Evolutionary conservation across 441 rosid species (phyloP).

Genomic region (Brassica hybrid): DNA sequence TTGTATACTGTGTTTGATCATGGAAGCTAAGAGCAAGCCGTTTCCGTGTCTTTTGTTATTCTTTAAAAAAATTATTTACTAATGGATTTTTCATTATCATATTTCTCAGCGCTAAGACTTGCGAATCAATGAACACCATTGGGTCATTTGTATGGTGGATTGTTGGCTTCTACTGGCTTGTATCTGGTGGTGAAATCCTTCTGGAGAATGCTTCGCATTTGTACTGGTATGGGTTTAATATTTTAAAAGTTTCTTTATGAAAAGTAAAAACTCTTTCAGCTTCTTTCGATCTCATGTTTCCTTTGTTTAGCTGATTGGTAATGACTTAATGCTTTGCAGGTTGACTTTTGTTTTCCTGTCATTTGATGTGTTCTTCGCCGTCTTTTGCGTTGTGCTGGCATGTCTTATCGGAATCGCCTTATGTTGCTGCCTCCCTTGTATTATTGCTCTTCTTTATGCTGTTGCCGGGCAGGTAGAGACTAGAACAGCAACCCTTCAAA

Average conservation of each 20-base stretch:
- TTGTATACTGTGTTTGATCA: background rate
- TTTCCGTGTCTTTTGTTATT: no score
- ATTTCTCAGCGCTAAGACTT: constrained; percentile 64
- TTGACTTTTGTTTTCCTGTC: constrained; percentile 64
- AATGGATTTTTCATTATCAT: no score
- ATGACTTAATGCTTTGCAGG: constrained; percentile 47
- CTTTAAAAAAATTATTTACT: no score
- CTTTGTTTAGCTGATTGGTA: background rate
- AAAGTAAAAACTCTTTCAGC: background rate
- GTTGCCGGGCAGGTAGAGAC: constrained; percentile 42
- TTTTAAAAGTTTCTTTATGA: constrained; percentile 7
- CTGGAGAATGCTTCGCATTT: constrained; percentile 62
- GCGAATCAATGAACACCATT: constrained; percentile 90
- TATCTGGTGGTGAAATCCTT: constrained; percentile 81
- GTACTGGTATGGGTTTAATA: constrained; percentile 68
- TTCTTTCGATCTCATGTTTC: background rate
- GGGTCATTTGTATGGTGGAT: constrained; percentile 97
- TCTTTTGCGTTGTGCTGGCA: constrained; percentile 62
- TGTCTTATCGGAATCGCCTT: constrained; percentile 59
- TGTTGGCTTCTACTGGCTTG: constrained; percentile 93
- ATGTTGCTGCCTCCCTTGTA: constrained; percentile 63
- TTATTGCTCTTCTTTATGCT: constrained; percentile 62
- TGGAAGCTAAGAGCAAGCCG: no score
- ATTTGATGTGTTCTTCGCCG: constrained; percentile 66
- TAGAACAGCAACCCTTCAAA: background rate